Evolutionary conservation across 1,284 basidiomycete species (phyloP).

Genomic region (Cystobasidium sp.): DNA sequence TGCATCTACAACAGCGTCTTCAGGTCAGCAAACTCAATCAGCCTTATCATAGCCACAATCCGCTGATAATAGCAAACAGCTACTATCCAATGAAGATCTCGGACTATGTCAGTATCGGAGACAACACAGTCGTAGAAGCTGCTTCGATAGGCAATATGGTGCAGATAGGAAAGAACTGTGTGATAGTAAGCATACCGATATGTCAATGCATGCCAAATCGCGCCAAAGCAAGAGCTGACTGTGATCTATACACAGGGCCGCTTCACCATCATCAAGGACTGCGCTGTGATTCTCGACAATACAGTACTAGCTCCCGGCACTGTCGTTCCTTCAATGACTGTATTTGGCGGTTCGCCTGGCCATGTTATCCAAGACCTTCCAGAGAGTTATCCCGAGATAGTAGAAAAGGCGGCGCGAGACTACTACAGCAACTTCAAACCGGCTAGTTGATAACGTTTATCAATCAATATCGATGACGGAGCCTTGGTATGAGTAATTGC

Average conservation of each 20-base stretch:
- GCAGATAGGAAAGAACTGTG: conserved; percentile 91
- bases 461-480: too few species aligned
- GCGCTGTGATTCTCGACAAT: conserved; percentile 82
- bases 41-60: background rate
- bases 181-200: conserved; percentile 70
- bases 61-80: conserved; percentile 61
- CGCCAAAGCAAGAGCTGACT: background rate
- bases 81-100: conserved; percentile 98
- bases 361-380: conserved; percentile 37
- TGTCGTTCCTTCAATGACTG: conserved; percentile 82
- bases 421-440: conserved; percentile 33
- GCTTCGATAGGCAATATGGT: conserved; percentile 92
- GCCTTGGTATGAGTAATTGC: too few species aligned
- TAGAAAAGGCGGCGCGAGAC: conserved; percentile 28
- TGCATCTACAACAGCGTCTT: conserved; percentile 19
- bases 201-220: background rate
- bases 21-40: conserved; percentile 38
- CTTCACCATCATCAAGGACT: conserved; percentile 95
- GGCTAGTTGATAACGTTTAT: too few species aligned
- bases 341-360: conserved; percentile 88
- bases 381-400: conserved; percentile 39
- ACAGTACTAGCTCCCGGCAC: conserved; percentile 90
- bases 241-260: conserved; percentile 70
- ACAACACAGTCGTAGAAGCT: conserved; percentile 85
- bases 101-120: conserved; percentile 91